Percentiles rank a stretch among this genome's conserved stretches.
Conservation (phyloP, 2,329 filamentous ascomycete genomes). For the Chaetomiaceae sp. region DNA sequence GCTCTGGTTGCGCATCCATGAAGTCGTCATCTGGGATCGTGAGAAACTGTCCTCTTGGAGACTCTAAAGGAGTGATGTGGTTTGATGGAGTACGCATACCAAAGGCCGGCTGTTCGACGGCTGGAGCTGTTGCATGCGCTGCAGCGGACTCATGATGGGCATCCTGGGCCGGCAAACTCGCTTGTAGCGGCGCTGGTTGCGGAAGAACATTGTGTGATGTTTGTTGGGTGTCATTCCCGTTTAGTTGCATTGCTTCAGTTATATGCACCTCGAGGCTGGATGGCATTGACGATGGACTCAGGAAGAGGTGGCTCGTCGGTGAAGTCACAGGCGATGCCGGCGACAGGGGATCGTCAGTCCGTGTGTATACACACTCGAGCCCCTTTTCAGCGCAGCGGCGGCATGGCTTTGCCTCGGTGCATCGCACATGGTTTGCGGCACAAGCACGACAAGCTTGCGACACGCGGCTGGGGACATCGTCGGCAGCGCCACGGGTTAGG, state of each 20-base stretch:
- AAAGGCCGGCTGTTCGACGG: background rate
- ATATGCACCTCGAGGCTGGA: background rate
- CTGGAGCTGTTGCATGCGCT: background rate
- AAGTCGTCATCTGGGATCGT: conserved; percentile 1
- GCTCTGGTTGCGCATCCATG: background rate
- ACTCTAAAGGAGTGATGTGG: too few relatives aligned
- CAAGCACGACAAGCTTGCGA: conserved; percentile 6
- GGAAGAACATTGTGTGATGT: background rate
- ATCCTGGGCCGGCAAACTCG: background rate
- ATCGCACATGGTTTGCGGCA: conserved; percentile 8
- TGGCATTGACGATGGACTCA: background rate
- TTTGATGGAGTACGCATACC: too few relatives aligned
- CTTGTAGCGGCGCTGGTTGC: background rate
- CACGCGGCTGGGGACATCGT: conserved; percentile 1
- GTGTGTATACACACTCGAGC: conserved; percentile 2
- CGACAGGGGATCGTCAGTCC: background rate
- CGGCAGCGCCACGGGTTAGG: background rate
- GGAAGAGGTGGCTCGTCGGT: background rate
- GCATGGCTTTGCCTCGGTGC: conserved; percentile 6
- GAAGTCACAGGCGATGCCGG: background rate
- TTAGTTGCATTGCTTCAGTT: background rate
- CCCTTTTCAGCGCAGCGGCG: conserved; percentile 6
- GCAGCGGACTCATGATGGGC: background rate
- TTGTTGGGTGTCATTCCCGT: background rate
- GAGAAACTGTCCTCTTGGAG: too few relatives aligned